phyloP scores from a whole-genome alignment of 768 basidiomycete genomes.

The Lentinula guzmanii region DNA sequence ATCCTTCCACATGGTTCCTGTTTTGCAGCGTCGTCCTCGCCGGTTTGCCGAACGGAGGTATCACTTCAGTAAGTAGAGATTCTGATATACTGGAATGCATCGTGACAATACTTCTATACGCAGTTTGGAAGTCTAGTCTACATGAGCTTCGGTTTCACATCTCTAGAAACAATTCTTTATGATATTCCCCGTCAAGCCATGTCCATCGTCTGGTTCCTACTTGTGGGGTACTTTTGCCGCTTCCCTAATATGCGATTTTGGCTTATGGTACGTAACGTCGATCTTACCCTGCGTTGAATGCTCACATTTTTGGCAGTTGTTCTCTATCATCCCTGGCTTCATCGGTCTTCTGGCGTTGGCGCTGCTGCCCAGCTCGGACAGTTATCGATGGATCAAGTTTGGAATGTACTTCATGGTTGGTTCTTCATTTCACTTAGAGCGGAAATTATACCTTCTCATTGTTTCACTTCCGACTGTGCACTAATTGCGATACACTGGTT shows the following conservation, averaged over 20 bases:
- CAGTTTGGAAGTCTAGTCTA: conserved; percentile 10
- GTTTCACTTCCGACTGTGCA: neutral
- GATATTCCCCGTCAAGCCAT: conserved; percentile 2
- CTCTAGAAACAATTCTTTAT: conserved; percentile 6
- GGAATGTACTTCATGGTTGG: conserved; percentile 10
- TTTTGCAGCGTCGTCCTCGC: conserved; percentile 4
- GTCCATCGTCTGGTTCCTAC: conserved; percentile 8
- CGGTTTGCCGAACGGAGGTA: conserved; percentile 9
- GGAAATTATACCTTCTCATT: neutral
- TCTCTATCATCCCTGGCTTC: conserved; percentile 7
- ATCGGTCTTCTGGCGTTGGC: conserved; percentile 6
- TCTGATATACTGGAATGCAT: neutral
- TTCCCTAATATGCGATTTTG: neutral
- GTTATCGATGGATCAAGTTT: conserved; percentile 9
- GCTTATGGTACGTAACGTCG: conserved; percentile 2
- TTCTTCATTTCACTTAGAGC: neutral
- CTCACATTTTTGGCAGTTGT: neutral
- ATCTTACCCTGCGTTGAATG: neutral
- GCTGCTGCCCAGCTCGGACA: neutral
- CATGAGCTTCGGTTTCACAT: conserved; percentile 7
- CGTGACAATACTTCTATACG: neutral
- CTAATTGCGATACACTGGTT: neutral
- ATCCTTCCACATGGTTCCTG: conserved; percentile 9
- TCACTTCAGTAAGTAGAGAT: conserved; percentile 7
- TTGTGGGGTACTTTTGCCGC: conserved; percentile 2